These are phyloP conservation scores for Suillus paluster DNA, from an alignment of 768 basidiomycete genomes.

Conservation along the genomic window DNA sequence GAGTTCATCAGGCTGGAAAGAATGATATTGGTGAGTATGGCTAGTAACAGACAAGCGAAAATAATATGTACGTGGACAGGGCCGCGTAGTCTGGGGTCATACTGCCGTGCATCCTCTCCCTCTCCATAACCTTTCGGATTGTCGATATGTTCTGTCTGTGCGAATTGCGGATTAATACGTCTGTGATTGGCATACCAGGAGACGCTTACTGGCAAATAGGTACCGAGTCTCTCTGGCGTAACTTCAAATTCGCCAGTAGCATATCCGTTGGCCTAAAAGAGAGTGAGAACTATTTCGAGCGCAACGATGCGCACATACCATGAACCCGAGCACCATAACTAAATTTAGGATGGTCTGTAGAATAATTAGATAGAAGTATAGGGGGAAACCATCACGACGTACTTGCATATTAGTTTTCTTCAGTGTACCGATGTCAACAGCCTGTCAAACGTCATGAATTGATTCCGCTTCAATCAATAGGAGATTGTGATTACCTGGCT, in stretches of 20 bases:
- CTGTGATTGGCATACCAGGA: background rate
- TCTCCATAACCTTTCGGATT: slow-evolving; percentile 91
- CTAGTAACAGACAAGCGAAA: background rate
- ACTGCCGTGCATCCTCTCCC: slow-evolving; percentile 80
- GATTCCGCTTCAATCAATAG: background rate
- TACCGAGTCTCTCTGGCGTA: slow-evolving; percentile 78
- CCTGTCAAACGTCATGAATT: slow-evolving; percentile 42
- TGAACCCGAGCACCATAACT: slow-evolving; percentile 89
- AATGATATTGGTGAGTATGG: slow-evolving; percentile 1
- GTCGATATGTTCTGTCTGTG: slow-evolving; percentile 86
- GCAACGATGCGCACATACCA: slow-evolving; percentile 48
- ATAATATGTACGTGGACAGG: slow-evolving; percentile 70
- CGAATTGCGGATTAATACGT: slow-evolving; percentile 5
- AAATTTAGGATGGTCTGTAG: slow-evolving; percentile 82
- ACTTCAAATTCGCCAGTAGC: slow-evolving; percentile 88
- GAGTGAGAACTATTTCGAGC: background rate
- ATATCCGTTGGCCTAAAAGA: slow-evolving; percentile 70
- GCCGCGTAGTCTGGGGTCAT: slow-evolving; percentile 75
- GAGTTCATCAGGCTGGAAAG: slow-evolving; percentile 69
- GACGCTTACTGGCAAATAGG: slow-evolving; percentile 75
- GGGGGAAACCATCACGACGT: slow-evolving; percentile 18
- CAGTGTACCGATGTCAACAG: slow-evolving; percentile 81
- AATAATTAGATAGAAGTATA: background rate
- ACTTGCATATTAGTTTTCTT: slow-evolving; percentile 76
- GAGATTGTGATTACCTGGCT: slow-evolving; percentile 53